A percentile compares a stretch with the other conserved stretches of the same genome.
Evolutionary conservation across 2,329 filamentous ascomycete species (phyloP).

Genomic region (Ophiocordyceps camponoti-floridani): DNA sequence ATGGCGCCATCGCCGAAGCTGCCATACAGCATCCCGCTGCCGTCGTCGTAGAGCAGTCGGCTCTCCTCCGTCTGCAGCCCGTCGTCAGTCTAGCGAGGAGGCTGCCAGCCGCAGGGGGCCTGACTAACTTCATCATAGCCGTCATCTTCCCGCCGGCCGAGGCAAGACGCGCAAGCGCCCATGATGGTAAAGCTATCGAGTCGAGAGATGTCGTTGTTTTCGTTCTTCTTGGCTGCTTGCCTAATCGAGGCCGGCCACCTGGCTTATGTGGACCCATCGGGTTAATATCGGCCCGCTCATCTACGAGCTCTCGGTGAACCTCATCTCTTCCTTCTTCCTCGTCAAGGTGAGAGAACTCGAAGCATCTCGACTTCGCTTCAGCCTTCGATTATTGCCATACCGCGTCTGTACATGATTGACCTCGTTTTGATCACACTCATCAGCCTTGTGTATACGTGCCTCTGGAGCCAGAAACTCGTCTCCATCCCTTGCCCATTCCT

Average conservation of each 20-base stretch:
- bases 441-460: not conserved
- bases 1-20: slow-evolving; percentile 41
- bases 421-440: too few relatives aligned
- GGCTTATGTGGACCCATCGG: not conserved
- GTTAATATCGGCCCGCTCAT: not conserved
- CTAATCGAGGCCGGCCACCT: not conserved
- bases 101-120: slow-evolving; percentile 5
- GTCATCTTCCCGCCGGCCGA: slow-evolving; percentile 32
- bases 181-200: slow-evolving; percentile 16
- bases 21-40: slow-evolving; percentile 40
- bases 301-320: not conserved
- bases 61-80: slow-evolving; percentile 34
- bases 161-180: slow-evolving; percentile 44
- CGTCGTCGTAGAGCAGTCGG: slow-evolving; percentile 42
- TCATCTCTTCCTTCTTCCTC: not conserved
- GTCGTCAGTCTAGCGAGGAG: not conserved
- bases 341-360: too few relatives aligned
- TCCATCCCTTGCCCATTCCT: too few relatives aligned
- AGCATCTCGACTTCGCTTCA: too few relatives aligned
- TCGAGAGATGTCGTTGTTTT: not conserved
- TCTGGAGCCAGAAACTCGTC: not conserved
- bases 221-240: not conserved
- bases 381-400: too few relatives aligned
- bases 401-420: too few relatives aligned
- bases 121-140: slow-evolving; percentile 33